Conservation (phyloP, 2,329 filamentous ascomycete genomes). For the Beauveria caledonica region DNA sequence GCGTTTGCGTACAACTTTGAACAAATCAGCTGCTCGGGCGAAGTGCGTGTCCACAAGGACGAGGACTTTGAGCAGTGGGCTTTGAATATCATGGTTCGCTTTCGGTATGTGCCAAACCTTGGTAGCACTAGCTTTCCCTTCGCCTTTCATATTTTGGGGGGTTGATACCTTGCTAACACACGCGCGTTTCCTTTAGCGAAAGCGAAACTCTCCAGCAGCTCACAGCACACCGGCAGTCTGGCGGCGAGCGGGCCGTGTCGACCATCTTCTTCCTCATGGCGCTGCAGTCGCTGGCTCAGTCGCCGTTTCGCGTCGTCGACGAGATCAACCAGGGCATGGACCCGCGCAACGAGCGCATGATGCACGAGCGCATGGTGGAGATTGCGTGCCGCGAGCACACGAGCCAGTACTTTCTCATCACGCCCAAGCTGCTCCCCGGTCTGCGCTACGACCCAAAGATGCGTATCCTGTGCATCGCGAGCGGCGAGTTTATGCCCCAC, state of each 20-base stretch:
- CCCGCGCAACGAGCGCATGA: conserved; percentile 94
- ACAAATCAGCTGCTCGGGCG: conserved; percentile 87
- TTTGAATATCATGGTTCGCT: conserved; percentile 89
- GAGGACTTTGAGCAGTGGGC: conserved; percentile 93
- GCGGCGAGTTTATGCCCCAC: conserved; percentile 64
- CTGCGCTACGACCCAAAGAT: conserved; percentile 84
- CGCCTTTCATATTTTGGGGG: too few species aligned
- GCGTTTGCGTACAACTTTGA: conserved; percentile 91
- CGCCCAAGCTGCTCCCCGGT: conserved; percentile 82
- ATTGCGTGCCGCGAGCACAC: conserved; percentile 82
- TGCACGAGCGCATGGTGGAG: conserved; percentile 96
- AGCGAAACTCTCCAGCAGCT: conserved; percentile 77
- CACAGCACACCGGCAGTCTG: conserved; percentile 88
- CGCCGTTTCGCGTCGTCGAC: conserved; percentile 95
- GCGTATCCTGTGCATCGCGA: conserved; percentile 89
- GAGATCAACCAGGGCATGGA: conserved; percentile 99
- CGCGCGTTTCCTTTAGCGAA: conserved; percentile 40
- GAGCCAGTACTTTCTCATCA: conserved; percentile 93
- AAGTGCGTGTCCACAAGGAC: conserved; percentile 81
- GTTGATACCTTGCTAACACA: conserved; percentile 11
- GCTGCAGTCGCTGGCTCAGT: conserved; percentile 83
- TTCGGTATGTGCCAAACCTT: conserved; percentile 52
- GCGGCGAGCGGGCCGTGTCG: conserved; percentile 89
- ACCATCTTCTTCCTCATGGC: conserved; percentile 99
- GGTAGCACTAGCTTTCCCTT: not conserved